Evolutionary conservation across 2,329 filamentous ascomycete genomes (phyloP).

Genomic region (Chrysoporthe deuterocubensis): DNA sequence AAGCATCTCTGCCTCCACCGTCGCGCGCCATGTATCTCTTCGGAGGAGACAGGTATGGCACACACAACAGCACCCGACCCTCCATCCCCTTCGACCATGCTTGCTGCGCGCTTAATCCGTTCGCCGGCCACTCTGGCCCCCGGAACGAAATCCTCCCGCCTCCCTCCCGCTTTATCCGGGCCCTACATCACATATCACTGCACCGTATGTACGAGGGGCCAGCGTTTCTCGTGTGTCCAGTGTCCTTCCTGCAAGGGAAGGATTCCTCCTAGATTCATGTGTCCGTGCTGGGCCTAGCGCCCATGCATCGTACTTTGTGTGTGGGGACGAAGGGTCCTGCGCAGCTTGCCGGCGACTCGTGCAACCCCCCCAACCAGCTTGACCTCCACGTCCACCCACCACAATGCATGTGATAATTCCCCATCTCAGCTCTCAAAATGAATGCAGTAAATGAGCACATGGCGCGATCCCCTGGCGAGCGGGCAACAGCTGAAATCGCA

Average conservation of each 20-base stretch:
- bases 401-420: too few relatives aligned
- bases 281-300: background rate
- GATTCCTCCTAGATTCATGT: background rate
- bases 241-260: background rate
- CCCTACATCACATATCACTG: background rate
- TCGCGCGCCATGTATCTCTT: conserved; percentile 26
- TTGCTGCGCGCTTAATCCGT: too few relatives aligned
- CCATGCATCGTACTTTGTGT: conserved; percentile 3
- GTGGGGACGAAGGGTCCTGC: background rate
- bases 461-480: background rate
- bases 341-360: too few relatives aligned
- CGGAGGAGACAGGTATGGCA: conserved; percentile 28
- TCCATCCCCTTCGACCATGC: background rate
- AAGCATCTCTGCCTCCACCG: background rate
- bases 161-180: background rate
- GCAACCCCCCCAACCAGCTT: too few relatives aligned
- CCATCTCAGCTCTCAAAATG: background rate
- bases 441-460: too few relatives aligned
- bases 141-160: background rate
- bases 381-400: too few relatives aligned
- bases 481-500: too few relatives aligned
- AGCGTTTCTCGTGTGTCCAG: background rate
- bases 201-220: background rate
- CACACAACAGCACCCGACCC: background rate
- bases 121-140: background rate